A percentile compares a stretch with the other conserved stretches of the same genome.
Evolutionary conservation across 2,329 filamentous ascomycete species (phyloP).

Genomic region (Lachnellula occidentalis): DNA sequence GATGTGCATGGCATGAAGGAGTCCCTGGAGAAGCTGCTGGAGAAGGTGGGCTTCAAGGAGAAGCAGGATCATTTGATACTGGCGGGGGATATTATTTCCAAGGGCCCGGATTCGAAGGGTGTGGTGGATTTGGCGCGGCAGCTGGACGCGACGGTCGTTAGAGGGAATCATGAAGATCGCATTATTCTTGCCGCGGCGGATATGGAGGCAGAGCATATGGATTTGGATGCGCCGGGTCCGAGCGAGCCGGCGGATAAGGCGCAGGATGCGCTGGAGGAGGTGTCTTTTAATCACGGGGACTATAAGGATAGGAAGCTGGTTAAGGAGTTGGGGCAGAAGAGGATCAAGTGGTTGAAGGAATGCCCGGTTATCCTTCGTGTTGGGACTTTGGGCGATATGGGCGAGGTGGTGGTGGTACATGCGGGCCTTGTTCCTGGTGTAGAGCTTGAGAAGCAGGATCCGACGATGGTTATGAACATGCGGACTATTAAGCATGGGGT

Average conservation of each 20-base stretch:
- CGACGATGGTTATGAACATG: slow-evolving; percentile 88
- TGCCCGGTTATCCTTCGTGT: slow-evolving; percentile 76
- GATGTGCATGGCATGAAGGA: slow-evolving; percentile 86
- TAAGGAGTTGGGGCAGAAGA: slow-evolving; percentile 37
- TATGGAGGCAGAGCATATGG: slow-evolving; percentile 30
- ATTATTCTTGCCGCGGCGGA: slow-evolving; percentile 61
- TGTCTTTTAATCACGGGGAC: slow-evolving; percentile 25
- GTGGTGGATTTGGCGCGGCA: slow-evolving; percentile 67
- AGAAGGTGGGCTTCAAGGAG: slow-evolving; percentile 57
- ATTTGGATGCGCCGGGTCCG: slow-evolving; percentile 17
- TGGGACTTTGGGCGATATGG: slow-evolving; percentile 54
- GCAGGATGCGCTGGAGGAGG: slow-evolving; percentile 23
- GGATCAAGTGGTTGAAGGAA: slow-evolving; percentile 62
- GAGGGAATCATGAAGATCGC: slow-evolving; percentile 89
- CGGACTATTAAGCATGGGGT: slow-evolving; percentile 45
- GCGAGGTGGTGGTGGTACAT: slow-evolving; percentile 72
- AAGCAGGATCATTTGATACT: slow-evolving; percentile 69
- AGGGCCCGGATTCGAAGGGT: slow-evolving; percentile 76
- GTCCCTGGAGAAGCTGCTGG: slow-evolving; percentile 60
- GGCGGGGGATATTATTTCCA: slow-evolving; percentile 74
- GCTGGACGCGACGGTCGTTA: slow-evolving; percentile 71
- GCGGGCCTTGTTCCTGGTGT: slow-evolving; percentile 78
- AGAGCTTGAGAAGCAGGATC: slow-evolving; percentile 63
- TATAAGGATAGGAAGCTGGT: slow-evolving; percentile 26
- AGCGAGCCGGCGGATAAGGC: slow-evolving; percentile 27